Evolutionary conservation across 2,329 filamentous ascomycete species (phyloP).

Genomic region (Cordyceps farinosa): DNA sequence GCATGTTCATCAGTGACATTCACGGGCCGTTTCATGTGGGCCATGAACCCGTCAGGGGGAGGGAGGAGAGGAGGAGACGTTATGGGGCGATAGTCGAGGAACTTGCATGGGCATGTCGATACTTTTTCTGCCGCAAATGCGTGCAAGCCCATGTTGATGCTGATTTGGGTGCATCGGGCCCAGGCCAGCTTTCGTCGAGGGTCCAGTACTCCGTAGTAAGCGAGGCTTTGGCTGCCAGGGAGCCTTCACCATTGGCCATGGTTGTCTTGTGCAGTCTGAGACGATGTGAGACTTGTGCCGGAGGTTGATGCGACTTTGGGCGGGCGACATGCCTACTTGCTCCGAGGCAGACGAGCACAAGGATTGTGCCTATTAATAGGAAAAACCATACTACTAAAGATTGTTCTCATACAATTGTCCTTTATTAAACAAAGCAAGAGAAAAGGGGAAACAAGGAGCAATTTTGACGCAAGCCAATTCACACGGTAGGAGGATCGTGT

Average conservation of each 20-base stretch:
- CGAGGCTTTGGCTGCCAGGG: not conserved
- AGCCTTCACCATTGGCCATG: no score
- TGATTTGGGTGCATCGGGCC: not conserved
- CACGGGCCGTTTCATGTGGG: conserved; percentile 13
- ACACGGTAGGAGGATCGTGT: not conserved
- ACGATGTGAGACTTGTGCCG: no score
- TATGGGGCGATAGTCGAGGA: not conserved
- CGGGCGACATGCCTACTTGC: no score
- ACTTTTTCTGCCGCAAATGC: not conserved
- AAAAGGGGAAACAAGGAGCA: not conserved
- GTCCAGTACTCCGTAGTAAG: not conserved
- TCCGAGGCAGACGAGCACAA: no score
- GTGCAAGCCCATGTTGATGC: not conserved
- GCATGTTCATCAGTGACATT: not conserved
- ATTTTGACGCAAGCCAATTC: not conserved
- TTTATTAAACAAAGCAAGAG: not conserved
- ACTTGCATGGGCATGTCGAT: not conserved
- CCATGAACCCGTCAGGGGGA: not conserved
- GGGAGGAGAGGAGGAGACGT: not conserved
- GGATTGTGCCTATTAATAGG: no score
- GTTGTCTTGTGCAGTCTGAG: no score
- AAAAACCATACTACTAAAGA: no score
- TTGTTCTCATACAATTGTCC: no score
- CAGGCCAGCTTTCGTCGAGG: not conserved
- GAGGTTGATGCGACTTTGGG: no score